Percentiles rank a stretch among this genome's conserved stretches.
Conservation (phyloP, 2,329 filamentous ascomycete genomes). For the Colletotrichum viniferum region DNA sequence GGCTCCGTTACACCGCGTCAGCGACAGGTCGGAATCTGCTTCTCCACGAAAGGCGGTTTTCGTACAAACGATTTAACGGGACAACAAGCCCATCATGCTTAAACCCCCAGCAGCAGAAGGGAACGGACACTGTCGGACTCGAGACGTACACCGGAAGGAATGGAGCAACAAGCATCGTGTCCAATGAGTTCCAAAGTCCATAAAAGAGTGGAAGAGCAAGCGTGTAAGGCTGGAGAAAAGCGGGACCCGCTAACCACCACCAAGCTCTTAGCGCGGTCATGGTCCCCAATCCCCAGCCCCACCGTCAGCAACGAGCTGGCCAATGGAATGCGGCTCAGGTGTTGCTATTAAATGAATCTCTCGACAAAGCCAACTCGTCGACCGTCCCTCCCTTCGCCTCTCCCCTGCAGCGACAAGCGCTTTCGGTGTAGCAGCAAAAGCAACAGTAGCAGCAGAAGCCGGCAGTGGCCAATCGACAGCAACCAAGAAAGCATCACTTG, state of each 20-base stretch:
- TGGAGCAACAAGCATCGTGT: neutral
- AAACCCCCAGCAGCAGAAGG: neutral
- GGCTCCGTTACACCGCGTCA: neutral
- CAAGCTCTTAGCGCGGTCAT: neutral
- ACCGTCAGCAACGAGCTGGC: conserved; percentile 6
- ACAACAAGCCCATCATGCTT: neutral
- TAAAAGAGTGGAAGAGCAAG: neutral
- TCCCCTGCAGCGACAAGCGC: conserved; percentile 4
- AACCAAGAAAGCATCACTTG: neutral
- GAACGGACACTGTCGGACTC: neutral
- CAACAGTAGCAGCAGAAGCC: neutral
- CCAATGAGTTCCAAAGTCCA: neutral
- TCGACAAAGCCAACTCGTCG: neutral
- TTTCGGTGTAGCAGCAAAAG: neutral
- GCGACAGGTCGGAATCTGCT: neutral
- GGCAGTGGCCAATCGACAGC: neutral
- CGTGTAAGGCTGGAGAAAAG: conserved; percentile 12
- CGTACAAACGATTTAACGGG: neutral
- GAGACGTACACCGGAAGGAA: neutral
- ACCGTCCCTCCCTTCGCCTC: neutral
- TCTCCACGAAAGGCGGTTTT: neutral
- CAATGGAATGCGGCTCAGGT: conserved; percentile 9
- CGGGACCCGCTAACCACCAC: neutral
- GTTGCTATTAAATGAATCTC: conserved; percentile 13
- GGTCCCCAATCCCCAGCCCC: neutral